A percentile compares a stretch with the other conserved stretches of the same genome.
These are phyloP conservation scores for Punica granatum DNA, from an alignment of 345 rosid genomes.

Conservation along the genomic window DNA sequence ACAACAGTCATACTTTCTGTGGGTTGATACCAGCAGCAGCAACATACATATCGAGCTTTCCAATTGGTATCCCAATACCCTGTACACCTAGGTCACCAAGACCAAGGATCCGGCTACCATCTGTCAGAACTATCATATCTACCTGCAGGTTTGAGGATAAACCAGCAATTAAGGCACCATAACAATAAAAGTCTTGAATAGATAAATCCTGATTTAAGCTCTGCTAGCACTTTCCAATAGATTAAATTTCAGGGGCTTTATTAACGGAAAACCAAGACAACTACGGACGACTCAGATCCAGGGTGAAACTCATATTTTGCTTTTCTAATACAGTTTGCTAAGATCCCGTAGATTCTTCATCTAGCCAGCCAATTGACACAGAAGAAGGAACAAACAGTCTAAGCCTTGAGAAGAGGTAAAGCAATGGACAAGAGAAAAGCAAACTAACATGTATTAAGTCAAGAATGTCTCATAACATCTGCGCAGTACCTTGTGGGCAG, in stretches of 20 bases:
- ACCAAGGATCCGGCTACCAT: conserved; percentile 96
- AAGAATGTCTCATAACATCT: neutral
- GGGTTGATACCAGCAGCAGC: conserved; percentile 98
- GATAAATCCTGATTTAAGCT: neutral
- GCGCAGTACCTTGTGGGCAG: conserved; percentile 50
- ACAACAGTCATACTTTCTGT: conserved; percentile 54
- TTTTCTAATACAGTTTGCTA: neutral
- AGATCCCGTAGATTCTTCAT: neutral
- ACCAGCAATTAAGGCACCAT: conserved; percentile 3
- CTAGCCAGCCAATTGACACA: neutral
- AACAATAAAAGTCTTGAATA: neutral
- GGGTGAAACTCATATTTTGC: neutral
- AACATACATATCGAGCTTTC: conserved; percentile 97
- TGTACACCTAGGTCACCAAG: conserved; percentile 99
- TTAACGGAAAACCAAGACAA: neutral
- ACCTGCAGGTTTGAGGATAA: conserved; percentile 39
- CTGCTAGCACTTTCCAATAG: neutral
- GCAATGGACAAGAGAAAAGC: neutral
- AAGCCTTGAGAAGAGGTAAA: neutral
- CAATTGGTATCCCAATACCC: conserved; percentile 95
- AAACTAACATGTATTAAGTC: neutral
- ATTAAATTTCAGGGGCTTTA: neutral
- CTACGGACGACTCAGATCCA: neutral
- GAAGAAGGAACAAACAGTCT: neutral
- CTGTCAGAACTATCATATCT: conserved; percentile 97